These are phyloP conservation scores for Boletellus emodensis DNA, from an alignment of 768 basidiomycete species.

Conservation along the genomic window DNA sequence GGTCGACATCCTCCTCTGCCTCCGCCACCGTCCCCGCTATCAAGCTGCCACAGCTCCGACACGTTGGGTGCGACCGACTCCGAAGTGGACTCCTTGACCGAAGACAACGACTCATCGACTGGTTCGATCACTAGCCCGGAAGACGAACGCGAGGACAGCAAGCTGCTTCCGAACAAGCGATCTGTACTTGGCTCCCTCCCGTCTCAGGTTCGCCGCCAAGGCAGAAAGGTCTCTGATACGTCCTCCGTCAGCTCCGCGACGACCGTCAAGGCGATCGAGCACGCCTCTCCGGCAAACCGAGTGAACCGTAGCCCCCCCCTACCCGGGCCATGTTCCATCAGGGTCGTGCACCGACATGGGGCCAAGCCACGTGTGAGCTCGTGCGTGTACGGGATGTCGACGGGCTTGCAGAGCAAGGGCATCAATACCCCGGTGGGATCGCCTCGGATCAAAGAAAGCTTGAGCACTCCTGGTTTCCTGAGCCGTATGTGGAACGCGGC, in stretches of 20 bases:
- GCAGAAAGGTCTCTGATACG: constrained; percentile 34
- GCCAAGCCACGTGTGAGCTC: constrained; percentile 26
- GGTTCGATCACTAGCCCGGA: constrained; percentile 53
- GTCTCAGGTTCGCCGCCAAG: constrained; percentile 39
- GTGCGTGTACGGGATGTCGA: constrained; percentile 25
- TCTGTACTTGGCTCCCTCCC: constrained; percentile 48
- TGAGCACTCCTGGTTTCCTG: constrained; percentile 50
- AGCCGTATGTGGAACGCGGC: constrained; percentile 76
- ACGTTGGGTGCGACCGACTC: constrained; percentile 46
- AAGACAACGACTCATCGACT: constrained; percentile 55
- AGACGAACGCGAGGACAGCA: constrained; percentile 32
- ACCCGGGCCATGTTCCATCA: constrained; percentile 22
- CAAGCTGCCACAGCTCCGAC: constrained; percentile 42
- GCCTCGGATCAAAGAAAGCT: constrained; percentile 32
- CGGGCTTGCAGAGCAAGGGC: constrained; percentile 11
- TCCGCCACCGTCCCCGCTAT: constrained; percentile 27
- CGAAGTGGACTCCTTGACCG: constrained; percentile 60
- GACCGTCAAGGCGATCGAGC: constrained; percentile 32
- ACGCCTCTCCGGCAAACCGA: constrained; percentile 17
- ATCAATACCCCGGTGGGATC: constrained; percentile 14
- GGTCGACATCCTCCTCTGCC: constrained; percentile 19
- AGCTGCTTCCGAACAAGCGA: constrained; percentile 29
- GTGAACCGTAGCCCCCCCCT: constrained; percentile 14
- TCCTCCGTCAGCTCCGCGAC: constrained; percentile 34
- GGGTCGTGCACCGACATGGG: constrained; percentile 26